A percentile compares a stretch with the other conserved stretches of the same genome.
phyloP scores from a whole-genome alignment of 345 rosid genomes.

The Dovyalis caffra region DNA sequence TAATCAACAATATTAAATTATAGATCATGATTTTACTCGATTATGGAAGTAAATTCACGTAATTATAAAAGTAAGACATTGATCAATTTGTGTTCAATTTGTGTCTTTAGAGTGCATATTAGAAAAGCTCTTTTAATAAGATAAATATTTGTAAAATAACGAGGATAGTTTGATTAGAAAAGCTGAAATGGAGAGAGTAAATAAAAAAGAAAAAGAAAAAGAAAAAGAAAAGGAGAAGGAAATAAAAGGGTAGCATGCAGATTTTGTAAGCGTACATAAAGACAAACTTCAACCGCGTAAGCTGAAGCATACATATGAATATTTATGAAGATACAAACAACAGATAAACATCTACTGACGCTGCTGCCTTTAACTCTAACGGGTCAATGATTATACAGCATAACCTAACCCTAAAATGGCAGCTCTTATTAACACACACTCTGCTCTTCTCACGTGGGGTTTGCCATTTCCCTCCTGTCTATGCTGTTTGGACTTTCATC shows the following conservation, averaged over 20 bases:
- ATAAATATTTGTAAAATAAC: no score
- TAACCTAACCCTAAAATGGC: slow-evolving; percentile 3
- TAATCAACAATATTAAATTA: no score
- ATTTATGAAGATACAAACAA: neutral
- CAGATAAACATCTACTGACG: neutral
- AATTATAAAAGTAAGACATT: no score
- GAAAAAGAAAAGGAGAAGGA: neutral
- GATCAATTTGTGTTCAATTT: no score
- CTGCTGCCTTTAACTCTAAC: neutral
- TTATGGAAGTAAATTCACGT: no score
- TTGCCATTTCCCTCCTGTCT: neutral
- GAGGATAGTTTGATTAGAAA: neutral
- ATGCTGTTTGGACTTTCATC: neutral
- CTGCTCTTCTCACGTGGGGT: neutral
- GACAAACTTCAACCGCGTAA: neutral
- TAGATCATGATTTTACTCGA: no score
- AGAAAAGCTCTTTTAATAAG: no score
- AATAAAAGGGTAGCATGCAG: neutral
- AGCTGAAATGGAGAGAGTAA: neutral
- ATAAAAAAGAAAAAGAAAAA: no score
- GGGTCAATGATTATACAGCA: neutral
- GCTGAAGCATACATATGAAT: neutral
- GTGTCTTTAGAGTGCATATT: no score
- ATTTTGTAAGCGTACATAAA: neutral
- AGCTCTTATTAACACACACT: neutral